Conservation (phyloP, 306 rosid genomes). For the Trifolium dubium region DNA sequence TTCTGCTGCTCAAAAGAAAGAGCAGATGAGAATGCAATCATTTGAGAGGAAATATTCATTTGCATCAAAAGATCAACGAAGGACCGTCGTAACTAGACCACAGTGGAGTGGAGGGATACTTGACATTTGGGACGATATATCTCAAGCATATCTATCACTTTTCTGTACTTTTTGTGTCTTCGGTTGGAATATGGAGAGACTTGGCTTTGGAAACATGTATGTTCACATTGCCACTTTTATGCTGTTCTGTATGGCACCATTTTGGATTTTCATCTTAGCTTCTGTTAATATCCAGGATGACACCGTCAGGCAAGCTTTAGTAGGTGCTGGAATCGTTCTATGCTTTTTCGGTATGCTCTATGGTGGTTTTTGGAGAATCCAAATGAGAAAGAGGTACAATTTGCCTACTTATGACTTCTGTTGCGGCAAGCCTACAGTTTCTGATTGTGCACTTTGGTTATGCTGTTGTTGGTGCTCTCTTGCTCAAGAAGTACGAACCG, state of each 20-base stretch:
- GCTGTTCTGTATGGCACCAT: constrained; percentile 94
- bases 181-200: constrained; percentile 99
- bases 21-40: constrained; percentile 49
- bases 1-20: constrained; percentile 38
- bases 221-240: constrained; percentile 89
- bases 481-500: constrained; percentile 86
- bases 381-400: constrained; percentile 87
- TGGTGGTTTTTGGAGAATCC: constrained; percentile 99
- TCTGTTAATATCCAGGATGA: constrained; percentile 85
- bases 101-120: constrained; percentile 89
- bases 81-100: constrained; percentile 52
- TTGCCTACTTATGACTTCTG: constrained; percentile 86
- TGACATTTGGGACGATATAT: constrained; percentile 84
- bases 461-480: constrained; percentile 97
- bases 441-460: constrained; percentile 88
- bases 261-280: constrained; percentile 91
- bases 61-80: constrained; percentile 54
- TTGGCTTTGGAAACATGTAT: constrained; percentile 91
- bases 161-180: constrained; percentile 88
- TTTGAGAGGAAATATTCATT: constrained; percentile 79
- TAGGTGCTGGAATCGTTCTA: constrained; percentile 66
- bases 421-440: constrained; percentile 63
- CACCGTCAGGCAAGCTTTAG: constrained; percentile 65
- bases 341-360: constrained; percentile 85
- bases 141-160: constrained; percentile 79